Conservation (phyloP, 306 rosid genomes). For the Ormosia emarginata region DNA sequence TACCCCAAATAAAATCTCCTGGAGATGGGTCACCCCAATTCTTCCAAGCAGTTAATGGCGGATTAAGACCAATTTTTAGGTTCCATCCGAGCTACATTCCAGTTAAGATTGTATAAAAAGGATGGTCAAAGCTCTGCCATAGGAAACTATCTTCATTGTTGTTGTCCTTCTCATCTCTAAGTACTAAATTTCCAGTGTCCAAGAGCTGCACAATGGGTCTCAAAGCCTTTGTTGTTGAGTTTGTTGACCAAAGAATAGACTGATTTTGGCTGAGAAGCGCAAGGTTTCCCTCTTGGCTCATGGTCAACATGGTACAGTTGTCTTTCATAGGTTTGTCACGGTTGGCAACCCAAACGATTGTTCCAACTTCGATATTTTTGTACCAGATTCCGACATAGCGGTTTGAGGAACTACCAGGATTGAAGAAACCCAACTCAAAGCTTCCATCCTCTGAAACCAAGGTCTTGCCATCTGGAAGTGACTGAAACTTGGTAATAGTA, state of each 20-base stretch:
- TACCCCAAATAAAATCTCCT: background rate
- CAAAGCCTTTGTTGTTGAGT: background rate
- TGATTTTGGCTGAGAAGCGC: constrained; percentile 11
- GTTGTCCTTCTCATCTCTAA: background rate
- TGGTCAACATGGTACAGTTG: constrained; percentile 24
- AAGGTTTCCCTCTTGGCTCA: constrained; percentile 13
- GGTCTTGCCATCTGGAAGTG: background rate
- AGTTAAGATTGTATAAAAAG: background rate
- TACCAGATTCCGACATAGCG: constrained; percentile 55
- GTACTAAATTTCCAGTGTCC: background rate
- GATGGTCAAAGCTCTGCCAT: constrained; percentile 5
- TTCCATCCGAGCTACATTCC: background rate
- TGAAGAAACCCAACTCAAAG: constrained; percentile 2
- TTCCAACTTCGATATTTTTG: constrained; percentile 9
- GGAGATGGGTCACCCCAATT: background rate
- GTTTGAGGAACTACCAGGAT: background rate
- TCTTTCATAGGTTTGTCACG: constrained; percentile 30
- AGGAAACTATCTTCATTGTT: background rate
- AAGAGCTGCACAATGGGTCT: background rate
- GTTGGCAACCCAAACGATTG: constrained; percentile 54
- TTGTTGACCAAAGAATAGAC: constrained; percentile 34
- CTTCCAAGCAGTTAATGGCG: background rate
- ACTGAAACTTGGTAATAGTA: background rate
- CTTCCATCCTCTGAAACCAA: background rate
- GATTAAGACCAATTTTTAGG: background rate